Evolutionary conservation across 257 asterid genomes (phyloP), one percentile per base, ranked within the genome.

Genomic region (Ajuga chamaepitys): DNA sequence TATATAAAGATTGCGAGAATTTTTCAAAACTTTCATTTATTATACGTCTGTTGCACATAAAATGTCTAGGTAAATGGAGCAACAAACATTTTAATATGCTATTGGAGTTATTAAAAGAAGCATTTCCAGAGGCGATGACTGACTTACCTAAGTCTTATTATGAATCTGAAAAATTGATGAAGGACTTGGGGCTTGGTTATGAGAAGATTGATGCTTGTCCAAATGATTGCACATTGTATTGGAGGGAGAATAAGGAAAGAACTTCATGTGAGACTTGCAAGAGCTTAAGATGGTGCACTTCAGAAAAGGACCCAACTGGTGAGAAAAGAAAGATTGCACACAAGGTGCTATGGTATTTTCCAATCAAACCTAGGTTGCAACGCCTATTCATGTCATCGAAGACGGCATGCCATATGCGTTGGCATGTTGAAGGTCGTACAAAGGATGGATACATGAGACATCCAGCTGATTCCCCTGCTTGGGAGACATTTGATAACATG

Each of bases 1-100:
- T 62, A n/a, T 62, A 62, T 25, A 20, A 62, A 1, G 67, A 14
- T n/a, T 62, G 67, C 20, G 67, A 62, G 41, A 62, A 62, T n/a
- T 62, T 62, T 22, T 24, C 56, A 1, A 62, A 62, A 44, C 30
- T 62, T 1, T 62, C 67, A 44, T 62, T 62, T 28, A 62, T 62
- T 30, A 16, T 62, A 14, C 56, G 44, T 14, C 26, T 62, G 38
- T 60, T 60, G 51, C 66, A 60, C 9, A 60, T 60, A 5, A 47
- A 47, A 8, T 16, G 25, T 2, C 54, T 47, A 0, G 54, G 54
- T 47, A 47, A 18, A 47, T 47, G 54, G 54, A 47, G 54, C 16
- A 47, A 47, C 54, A 47, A 7, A 9, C 54, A 47, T 47, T 47
- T 47, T 22, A 32, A 6, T 5, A 60, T 40, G 66, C 17, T 60